Base-by-base conservation (phyloP, 1,139 yeast genomes). In the Lodderomyces orthopsilosis region DNA sequence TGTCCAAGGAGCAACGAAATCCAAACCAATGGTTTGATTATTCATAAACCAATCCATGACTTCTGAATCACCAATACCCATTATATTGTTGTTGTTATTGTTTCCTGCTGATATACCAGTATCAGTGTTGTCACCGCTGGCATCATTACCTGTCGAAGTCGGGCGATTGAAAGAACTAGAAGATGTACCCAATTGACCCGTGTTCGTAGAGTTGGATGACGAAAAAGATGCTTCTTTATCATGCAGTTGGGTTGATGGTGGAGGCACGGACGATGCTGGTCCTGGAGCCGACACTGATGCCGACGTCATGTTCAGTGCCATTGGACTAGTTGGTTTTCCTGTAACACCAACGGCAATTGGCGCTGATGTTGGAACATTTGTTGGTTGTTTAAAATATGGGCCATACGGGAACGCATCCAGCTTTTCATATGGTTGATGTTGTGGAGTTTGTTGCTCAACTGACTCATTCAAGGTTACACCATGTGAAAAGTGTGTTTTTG, bases 1-100 rank as follows among this genome's bases (percentile, higher is more conserved):
- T 7, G 95, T 85, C 82, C 94, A 84, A 2, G 94, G 94, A 36
- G 86, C 95, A 28, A 87, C 96, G 54, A 88, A 88, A 47, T 87
- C 95, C 43, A 88, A 69, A 15, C 96, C 95, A 32, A 86, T 81
- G 42, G 70, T 66, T 40, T 74, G 75, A 52, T 83, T 82, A 53
- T 77, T 80, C 43, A 81, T 70, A 55, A 87, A 86, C 86, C 89
- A 84, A 46, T 83, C 86, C 60, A 82, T 77, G 10, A 83, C 78
- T 41, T 81, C 84, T 44, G 77, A 79, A 35, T 81, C 81, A 2
- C 70, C 74, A 7, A 62, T 49, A 27, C 59, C 37, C n/a, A 47
- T 53, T 28, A 58, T 41, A n/a, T 60, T 58, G n/a, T 30, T 41
- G 36, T 47, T 23, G 19, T 28, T 2, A 61, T 50, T 13, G 52